Evolutionary conservation across 2,329 filamentous ascomycete genomes (phyloP).

Genomic region (Xylaria sp.): DNA sequence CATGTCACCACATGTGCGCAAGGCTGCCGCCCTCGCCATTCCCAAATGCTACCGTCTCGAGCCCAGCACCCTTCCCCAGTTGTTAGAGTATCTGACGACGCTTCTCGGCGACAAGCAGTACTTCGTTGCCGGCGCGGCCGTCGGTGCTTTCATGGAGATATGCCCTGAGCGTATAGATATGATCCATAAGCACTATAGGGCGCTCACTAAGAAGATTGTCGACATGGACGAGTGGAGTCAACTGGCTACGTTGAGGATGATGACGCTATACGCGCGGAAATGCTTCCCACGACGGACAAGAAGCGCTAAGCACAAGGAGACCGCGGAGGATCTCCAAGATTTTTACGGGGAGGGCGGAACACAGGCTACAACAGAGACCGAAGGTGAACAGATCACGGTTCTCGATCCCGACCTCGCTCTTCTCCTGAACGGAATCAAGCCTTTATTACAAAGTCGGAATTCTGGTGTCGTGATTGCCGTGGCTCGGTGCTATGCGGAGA

Average conservation of each 20-base stretch:
- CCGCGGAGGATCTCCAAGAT: slow-evolving; percentile 65
- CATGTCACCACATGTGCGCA: slow-evolving; percentile 93
- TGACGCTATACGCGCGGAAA: slow-evolving; percentile 84
- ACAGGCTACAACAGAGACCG: slow-evolving; percentile 55
- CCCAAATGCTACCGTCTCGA: slow-evolving; percentile 96
- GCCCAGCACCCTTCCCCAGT: slow-evolving; percentile 82
- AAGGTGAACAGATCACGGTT: slow-evolving; percentile 66
- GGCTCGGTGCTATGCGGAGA: slow-evolving; percentile 82
- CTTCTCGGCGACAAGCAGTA: slow-evolving; percentile 92
- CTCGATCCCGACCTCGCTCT: slow-evolving; percentile 85
- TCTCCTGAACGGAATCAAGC: slow-evolving; percentile 80
- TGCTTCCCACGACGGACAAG: slow-evolving; percentile 82
- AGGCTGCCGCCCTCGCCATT: slow-evolving; percentile 90
- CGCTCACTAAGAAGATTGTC: slow-evolving; percentile 86
- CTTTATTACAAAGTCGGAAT: slow-evolving; percentile 92
- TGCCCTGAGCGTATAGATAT: slow-evolving; percentile 89
- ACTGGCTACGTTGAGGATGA: slow-evolving; percentile 80
- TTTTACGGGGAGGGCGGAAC: slow-evolving; percentile 81
- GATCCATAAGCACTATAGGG: slow-evolving; percentile 89
- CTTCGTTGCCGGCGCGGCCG: slow-evolving; percentile 94
- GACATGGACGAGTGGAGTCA: slow-evolving; percentile 99
- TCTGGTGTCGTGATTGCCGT: slow-evolving; percentile 92
- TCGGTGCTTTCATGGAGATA: slow-evolving; percentile 87
- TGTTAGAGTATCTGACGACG: slow-evolving; percentile 81
- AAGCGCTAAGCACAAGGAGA: slow-evolving; percentile 58